A percentile compares a stretch with the other conserved stretches of the same genome.
These are phyloP conservation scores for Cymbopogon flexuosus DNA, from an alignment of 202 grass and related monocot species.

Conservation along the genomic window DNA sequence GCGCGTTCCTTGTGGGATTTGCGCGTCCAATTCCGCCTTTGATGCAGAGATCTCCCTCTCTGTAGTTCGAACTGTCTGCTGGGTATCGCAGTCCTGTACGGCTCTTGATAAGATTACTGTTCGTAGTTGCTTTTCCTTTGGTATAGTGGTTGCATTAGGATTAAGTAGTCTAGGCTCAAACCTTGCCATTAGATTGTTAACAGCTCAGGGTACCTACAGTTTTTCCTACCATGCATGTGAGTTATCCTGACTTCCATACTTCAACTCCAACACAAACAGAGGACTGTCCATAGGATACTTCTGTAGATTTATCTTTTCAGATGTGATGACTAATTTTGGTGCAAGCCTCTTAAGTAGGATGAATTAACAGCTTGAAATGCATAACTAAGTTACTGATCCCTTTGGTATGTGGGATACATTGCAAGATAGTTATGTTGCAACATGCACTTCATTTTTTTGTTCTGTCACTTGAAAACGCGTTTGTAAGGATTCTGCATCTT, in stretches of 20 bases:
- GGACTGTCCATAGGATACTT: background rate
- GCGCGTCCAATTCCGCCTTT: background rate
- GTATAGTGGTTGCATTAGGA: background rate
- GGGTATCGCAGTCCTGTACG: background rate
- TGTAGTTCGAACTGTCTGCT: background rate
- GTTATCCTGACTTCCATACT: background rate
- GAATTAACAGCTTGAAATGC: background rate
- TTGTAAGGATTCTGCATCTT: background rate
- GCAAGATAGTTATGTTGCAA: background rate
- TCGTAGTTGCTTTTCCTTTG: background rate
- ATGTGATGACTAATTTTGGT: background rate
- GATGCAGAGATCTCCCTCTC: background rate
- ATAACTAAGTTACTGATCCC: background rate
- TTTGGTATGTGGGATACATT: background rate
- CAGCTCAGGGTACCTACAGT: background rate
- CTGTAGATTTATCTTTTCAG: background rate
- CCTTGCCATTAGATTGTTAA: background rate
- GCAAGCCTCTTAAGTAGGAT: background rate
- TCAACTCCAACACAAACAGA: background rate
- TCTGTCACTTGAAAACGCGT: background rate
- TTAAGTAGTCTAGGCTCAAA: background rate
- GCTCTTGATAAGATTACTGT: constrained; percentile 1
- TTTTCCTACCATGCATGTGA: background rate
- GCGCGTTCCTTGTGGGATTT: background rate
- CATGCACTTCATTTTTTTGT: background rate